These are phyloP conservation scores for Millerozyma miso DNA, from an alignment of 805 yeast genomes.

Conservation along the genomic window DNA sequence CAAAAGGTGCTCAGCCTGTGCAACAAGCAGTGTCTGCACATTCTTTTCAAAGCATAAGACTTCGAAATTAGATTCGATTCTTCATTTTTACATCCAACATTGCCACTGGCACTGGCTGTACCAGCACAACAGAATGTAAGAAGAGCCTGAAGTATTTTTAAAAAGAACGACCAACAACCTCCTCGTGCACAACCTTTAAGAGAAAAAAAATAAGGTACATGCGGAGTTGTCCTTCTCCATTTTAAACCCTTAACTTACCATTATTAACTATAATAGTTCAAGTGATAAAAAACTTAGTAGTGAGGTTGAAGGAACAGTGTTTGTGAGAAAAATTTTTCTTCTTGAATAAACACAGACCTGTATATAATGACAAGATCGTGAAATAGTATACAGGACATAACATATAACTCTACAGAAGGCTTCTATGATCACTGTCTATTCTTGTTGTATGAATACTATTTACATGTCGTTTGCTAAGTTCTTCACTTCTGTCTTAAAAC, in stretches of 20 bases:
- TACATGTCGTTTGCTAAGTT: not conserved
- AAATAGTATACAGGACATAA: too few relatives aligned
- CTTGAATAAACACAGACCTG: too few relatives aligned
- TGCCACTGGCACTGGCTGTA: not conserved
- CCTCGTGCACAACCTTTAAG: constrained; percentile 19
- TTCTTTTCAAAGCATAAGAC: constrained; percentile 11
- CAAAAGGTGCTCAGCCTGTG: constrained; percentile 42
- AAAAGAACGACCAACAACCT: constrained; percentile 21
- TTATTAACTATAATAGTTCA: constrained; percentile 8
- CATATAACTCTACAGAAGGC: too few relatives aligned
- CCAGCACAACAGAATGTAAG: constrained; percentile 1
- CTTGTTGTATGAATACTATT: not conserved
- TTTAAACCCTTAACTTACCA: constrained; percentile 25
- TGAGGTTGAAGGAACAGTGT: not conserved
- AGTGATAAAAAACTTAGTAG: not conserved
- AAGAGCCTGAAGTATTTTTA: constrained; percentile 8
- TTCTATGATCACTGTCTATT: too few relatives aligned
- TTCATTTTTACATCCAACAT: not conserved
- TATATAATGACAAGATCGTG: too few relatives aligned
- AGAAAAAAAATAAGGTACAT: constrained; percentile 9
- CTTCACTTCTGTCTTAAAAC: constrained; percentile 12
- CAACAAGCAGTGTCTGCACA: constrained; percentile 36
- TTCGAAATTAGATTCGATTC: constrained; percentile 4
- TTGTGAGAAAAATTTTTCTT: not conserved
- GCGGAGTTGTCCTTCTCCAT: constrained; percentile 21